Base-by-base conservation (phyloP, 2,329 filamentous ascomycete genomes). In the Fusarium fracticaudum region DNA sequence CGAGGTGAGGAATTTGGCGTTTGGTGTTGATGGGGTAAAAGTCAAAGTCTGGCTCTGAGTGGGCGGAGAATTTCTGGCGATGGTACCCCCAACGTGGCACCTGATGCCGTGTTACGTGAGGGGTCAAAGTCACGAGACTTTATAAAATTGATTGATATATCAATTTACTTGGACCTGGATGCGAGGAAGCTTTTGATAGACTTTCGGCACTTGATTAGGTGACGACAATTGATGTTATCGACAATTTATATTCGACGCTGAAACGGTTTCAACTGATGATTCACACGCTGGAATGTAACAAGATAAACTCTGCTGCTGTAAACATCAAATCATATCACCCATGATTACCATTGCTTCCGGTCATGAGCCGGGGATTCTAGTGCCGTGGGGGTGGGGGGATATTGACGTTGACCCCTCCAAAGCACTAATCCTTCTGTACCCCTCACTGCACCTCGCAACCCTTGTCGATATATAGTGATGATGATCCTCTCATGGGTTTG, bases 51-150 rank as follows among this genome's bases (percentile, higher is more conserved):
- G 44, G 37, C 35, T 53, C 38, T 64, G 29, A 53, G 45, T 59
- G 68, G 75, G 66, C 57, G 72, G 67, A 50, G 61, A 67, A 68
- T 71, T 63, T 50, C 58, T 60, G 44, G 38, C 31, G 38, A 37
- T 53, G 51, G 55, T 61, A 58, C 76, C 76, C 76, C 76, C 76
- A 78, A 78, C 78, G 74, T 78, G 60, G 68, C 41, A 55, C 43
- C 47, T 43, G 43, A 37, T 55, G 43, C 38, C 13, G 43, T 55
- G 57, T 47, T 68, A 37, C n/a, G 35, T 38, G 40, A 53, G 35
- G 54, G 33, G 40, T 43, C 26, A 17, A 48, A 53, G 60, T 59
- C 66, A 70, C 40, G 66, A 70, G 58, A 57, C 29, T 38, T 17
- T 18, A 15, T 33, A 22, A 18, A 44, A 24, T 35, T 45, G 17